Evolutionary conservation across 495 filamentous ascomycete species (phyloP), one percentile per base, ranked within the genome.

Genomic region (Aspergillus diversus): DNA sequence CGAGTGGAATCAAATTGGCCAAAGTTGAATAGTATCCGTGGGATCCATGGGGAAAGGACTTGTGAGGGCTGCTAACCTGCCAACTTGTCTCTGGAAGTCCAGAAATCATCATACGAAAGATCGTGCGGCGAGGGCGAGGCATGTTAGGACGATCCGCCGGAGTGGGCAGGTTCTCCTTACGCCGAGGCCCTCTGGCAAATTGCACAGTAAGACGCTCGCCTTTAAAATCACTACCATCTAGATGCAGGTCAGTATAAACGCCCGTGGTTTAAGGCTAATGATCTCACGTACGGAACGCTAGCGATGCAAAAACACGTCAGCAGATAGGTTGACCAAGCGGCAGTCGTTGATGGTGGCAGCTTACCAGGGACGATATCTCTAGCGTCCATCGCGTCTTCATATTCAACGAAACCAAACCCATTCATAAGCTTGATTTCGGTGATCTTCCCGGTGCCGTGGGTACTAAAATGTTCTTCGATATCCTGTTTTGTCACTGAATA

Each of bases 341-440:
- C 12, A 46, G 11, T 53, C 39, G 32, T 11, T 9, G 32, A 33
- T 11, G 31, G 33, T 11, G 11, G 42, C 13, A 35, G 17, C 87
- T 78, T 84, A 99, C 95, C 92, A 73, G 95, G 95, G 63, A 99
- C 95, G 48, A 98, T 92, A 78, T 98, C 95, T 66, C 93, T 89
- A 62, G 95, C 96, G 83, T 98, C 95, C 85, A 96, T 89, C 43
- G 92, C 86, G 83, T 97, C 95, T 74, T 97, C 94, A 77, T 98
- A 99, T 75, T 99, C 96, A 73, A 99, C 96, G 79, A 99, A 99
- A 75, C 95, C 95, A 73, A 99, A 99, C 66, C 95, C 95, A 75
- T 96, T 97, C 96, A 98, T 99, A 65, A 99, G 88, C 83, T 99
- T 99, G 83, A 99, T 93, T 81, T 99, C 95, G 60, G 89, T 94